phyloP scores from a whole-genome alignment of 768 basidiomycete genomes.

The Rhodotorula babjevae region DNA sequence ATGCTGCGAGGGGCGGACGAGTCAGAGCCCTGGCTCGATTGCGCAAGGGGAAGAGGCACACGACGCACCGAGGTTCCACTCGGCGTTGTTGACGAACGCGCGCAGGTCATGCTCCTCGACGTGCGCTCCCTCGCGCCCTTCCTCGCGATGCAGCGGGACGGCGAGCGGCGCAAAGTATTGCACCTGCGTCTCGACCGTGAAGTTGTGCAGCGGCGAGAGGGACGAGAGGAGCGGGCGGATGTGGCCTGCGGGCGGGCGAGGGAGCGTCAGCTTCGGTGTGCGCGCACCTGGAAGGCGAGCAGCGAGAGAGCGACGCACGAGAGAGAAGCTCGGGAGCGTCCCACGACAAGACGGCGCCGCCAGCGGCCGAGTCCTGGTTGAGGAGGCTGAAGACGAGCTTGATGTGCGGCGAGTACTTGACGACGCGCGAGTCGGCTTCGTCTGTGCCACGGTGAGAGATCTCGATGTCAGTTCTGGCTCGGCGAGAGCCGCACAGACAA shows the following conservation, averaged over 20 bases:
- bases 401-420: conserved; percentile 74
- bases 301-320: conserved; percentile 54
- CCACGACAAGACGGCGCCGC: conserved; percentile 60
- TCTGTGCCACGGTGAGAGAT: not conserved
- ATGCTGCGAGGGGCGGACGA: conserved; percentile 56
- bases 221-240: conserved; percentile 62
- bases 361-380: conserved; percentile 77
- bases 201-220: conserved; percentile 71
- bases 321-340: conserved; percentile 62
- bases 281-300: not conserved
- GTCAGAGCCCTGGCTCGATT: too few relatives aligned
- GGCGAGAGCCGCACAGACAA: too few relatives aligned
- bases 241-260: conserved; percentile 60
- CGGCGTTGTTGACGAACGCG: conserved; percentile 90
- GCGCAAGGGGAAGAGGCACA: not conserved
- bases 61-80: conserved; percentile 78
- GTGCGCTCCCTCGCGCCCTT: conserved; percentile 51
- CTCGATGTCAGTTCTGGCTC: not conserved
- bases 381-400: conserved; percentile 87
- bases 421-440: conserved; percentile 51
- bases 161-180: conserved; percentile 86
- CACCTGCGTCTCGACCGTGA: conserved; percentile 89
- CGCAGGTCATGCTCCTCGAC: conserved; percentile 77
- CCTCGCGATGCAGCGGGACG: conserved; percentile 59
- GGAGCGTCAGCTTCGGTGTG: too few relatives aligned